Evolutionary conservation across 257 asterid genomes (phyloP).

Genomic region (Coffea eugenioides): DNA sequence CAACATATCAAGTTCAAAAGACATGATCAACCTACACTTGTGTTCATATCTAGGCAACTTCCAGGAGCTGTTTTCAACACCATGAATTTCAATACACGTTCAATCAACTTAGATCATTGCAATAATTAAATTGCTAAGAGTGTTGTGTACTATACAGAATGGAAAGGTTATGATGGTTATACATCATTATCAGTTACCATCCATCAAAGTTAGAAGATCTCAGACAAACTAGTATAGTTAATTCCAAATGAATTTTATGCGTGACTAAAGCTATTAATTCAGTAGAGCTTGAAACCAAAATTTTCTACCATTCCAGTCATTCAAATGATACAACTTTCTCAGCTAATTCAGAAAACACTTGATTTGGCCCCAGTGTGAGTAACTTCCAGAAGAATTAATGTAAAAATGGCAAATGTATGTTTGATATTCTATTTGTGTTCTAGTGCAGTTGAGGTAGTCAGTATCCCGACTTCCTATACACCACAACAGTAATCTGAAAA

Average conservation of each 20-base stretch:
- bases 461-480: neutral
- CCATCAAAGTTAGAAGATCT: neutral
- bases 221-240: neutral
- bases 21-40: neutral
- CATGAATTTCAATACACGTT: neutral
- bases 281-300: neutral
- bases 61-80: neutral
- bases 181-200: neutral
- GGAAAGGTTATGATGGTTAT: neutral
- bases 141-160: neutral
- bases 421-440: neutral
- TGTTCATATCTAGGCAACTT: neutral
- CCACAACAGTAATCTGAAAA: slow-evolving; percentile 10
- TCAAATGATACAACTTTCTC: neutral
- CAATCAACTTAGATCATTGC: neutral
- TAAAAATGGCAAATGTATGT: neutral
- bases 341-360: neutral
- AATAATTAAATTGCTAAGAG: neutral
- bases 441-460: neutral
- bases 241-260: neutral
- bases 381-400: neutral
- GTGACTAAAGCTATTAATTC: neutral
- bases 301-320: neutral
- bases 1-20: neutral
- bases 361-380: neutral